Evolutionary conservation across 192 early-diverging fungal species (phyloP).

Genomic region (Linnemannia hyalina): DNA sequence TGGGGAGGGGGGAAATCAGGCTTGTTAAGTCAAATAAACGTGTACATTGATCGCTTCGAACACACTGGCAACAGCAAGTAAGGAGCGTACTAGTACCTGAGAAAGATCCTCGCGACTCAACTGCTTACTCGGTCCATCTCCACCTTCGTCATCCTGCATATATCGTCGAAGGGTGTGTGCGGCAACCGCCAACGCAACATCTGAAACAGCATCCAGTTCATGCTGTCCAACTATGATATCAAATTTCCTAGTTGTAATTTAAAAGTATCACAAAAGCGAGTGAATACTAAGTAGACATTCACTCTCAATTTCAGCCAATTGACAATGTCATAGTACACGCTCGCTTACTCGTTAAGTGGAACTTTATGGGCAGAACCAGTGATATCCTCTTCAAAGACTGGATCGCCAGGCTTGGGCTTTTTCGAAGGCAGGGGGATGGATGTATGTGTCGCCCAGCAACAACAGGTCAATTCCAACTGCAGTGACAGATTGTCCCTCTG

Average conservation of each 20-base stretch:
- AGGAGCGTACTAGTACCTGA: background rate
- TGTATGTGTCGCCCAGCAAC: slow-evolving; percentile 40
- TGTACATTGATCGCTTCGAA: no score
- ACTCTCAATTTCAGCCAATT: no score
- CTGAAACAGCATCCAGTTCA: slow-evolving; percentile 14
- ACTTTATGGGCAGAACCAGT: background rate
- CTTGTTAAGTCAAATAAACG: no score
- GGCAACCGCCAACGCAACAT: slow-evolving; percentile 14
- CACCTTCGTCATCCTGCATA: background rate
- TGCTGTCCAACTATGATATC: slow-evolving; percentile 42
- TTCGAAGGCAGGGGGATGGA: background rate
- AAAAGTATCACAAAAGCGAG: background rate
- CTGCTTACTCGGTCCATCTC: background rate
- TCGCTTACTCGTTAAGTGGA: slow-evolving; percentile 27
- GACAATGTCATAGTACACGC: background rate
- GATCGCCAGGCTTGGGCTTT: background rate
- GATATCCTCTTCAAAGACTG: background rate
- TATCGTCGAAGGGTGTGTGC: background rate
- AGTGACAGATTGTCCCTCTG: slow-evolving; percentile 9
- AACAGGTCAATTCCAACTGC: slow-evolving; percentile 20
- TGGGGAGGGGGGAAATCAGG: no score
- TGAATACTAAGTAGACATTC: background rate
- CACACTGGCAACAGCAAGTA: no score
- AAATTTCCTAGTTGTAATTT: slow-evolving; percentile 15
- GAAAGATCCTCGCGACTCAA: slow-evolving; percentile 10